These are phyloP conservation scores for Vitis vinifera DNA, from an alignment of 164 flowering plant genomes.

Conservation along the genomic window ASM3070453v1 NC_081820.1:21734001-21734500, in stretches of 20 bases:
- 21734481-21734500: no score
- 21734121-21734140: not conserved
- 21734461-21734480: no score
- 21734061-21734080: no score
- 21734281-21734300: slow-evolving; percentile 76
- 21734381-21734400: slow-evolving; percentile 62
- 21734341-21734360: slow-evolving; percentile 24
- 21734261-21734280: slow-evolving; percentile 73
- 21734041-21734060: no score
- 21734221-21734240: no score
- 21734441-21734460: not conserved
- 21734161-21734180: no score
- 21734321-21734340: slow-evolving; percentile 6
- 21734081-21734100: no score
- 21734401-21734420: slow-evolving; percentile 94
- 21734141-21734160: slow-evolving; percentile 53
- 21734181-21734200: no score
- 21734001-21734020: no score
- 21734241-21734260: slow-evolving; percentile 31
- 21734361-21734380: slow-evolving; percentile 22
- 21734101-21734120: no score
- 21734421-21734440: slow-evolving; percentile 89
- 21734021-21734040: no score
- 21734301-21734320: slow-evolving; percentile 31
- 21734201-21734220: no score